Evolutionary conservation across 352 stramenopile genomes (phyloP), one percentile per base, ranked within the genome.

Genomic region (Pythium phragmiticola): DNA sequence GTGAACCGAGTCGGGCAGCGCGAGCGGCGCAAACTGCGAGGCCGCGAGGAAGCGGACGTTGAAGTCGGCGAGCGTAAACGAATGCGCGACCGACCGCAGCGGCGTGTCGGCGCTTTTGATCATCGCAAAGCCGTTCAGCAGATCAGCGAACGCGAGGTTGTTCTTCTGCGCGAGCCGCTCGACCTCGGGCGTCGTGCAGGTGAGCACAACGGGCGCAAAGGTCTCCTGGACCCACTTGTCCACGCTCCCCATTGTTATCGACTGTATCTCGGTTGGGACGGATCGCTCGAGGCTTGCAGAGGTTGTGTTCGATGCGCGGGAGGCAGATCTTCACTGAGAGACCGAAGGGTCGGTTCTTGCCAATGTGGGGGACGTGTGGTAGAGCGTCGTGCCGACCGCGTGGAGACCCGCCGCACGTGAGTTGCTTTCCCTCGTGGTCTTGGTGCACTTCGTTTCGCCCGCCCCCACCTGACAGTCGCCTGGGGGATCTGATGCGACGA

Each of bases 121-220:
- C 51, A 81, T 74, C 26, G 75, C 63, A 64, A 92, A 94, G 19
- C 74, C 87, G 50, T 89, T 94, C 34, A 95, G 71, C 33, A 95
- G 57, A 50, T 94, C 77, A 4, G 81, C 73, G 26, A 94, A 70
- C 7, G 76, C 75, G n/a, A 95, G 67, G 45, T 82, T 84, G 65
- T 93, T 95, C 75, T 95, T 95, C 52, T 84, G 76, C 41, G 78
- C 74, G 57, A 95, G 79, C 39, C 87, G 84, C 68, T 95, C 84
- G 3, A 84, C 82, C 69, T 95, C 87, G 12, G 74, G 67, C 12
- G 84, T 90, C 48, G 80, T 68, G 73, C 84, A 88, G 17, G 84
- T 88, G 39, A 95, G 80, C 68, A 95, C 84, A 33, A 95, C 66
- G 5, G 87, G 84, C 65, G 82, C 80, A 61, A 88, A 92, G 12